Conservation (phyloP, 441 rosid species). For the Mallotus japonicus region DNA sequence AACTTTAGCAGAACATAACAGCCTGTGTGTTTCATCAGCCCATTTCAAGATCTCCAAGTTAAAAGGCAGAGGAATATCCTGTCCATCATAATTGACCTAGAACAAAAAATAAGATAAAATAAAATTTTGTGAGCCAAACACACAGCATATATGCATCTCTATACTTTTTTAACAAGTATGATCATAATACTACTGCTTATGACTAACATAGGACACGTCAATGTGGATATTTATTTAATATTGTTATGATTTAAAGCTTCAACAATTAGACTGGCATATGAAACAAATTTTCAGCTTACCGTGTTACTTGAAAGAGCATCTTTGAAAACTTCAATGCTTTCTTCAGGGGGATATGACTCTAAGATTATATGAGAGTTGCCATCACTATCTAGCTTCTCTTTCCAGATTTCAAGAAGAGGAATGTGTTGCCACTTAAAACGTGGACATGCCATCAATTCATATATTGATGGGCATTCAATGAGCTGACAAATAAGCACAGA, state of each 20-base stretch:
- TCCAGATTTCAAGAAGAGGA: constrained; percentile 83
- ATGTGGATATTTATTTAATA: neutral
- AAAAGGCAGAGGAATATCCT: constrained; percentile 68
- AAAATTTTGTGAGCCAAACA: constrained; percentile 9
- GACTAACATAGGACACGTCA: neutral
- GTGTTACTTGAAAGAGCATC: constrained; percentile 69
- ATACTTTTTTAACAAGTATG: neutral
- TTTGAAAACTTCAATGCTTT: constrained; percentile 54
- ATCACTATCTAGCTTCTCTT: constrained; percentile 49
- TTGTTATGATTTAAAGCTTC: constrained; percentile 1
- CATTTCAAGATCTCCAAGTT: constrained; percentile 81
- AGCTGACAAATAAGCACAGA: constrained; percentile 54
- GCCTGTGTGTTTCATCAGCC: constrained; percentile 64
- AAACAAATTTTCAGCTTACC: constrained; percentile 41
- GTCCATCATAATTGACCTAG: constrained; percentile 72
- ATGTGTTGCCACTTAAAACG: constrained; percentile 65
- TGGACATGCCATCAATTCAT: constrained; percentile 84
- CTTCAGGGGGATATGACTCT: constrained; percentile 61
- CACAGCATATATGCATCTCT: neutral
- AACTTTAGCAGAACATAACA: constrained; percentile 63
- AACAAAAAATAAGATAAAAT: constrained; percentile 4
- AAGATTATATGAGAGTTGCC: constrained; percentile 51
- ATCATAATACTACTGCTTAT: neutral
- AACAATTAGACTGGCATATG: constrained; percentile 2
- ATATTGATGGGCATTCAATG: constrained; percentile 93